Conservation (phyloP, 2,329 filamentous ascomycete species). For the Dissoconium aciculare region DNA sequence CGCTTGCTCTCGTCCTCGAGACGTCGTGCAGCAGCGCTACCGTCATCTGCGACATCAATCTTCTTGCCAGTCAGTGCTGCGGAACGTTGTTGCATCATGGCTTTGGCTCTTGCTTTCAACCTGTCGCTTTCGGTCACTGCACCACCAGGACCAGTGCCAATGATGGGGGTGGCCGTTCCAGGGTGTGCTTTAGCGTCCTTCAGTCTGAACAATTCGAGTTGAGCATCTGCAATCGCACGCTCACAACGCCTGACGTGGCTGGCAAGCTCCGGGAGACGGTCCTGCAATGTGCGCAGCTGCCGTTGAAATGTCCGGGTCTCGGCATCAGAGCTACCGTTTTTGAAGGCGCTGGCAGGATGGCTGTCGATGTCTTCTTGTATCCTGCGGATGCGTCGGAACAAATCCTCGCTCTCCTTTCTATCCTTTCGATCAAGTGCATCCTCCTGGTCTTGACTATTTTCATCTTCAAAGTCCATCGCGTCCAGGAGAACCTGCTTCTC, state of each 20-base stretch:
- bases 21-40: constrained; percentile 64
- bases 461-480: constrained; percentile 91
- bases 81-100: constrained; percentile 96
- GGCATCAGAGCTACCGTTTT: constrained; percentile 66
- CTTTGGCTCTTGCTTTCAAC: constrained; percentile 85
- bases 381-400: constrained; percentile 81
- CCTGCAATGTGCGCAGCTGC: constrained; percentile 74
- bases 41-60: constrained; percentile 50
- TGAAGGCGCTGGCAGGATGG: constrained; percentile 62
- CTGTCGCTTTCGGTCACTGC: constrained; percentile 83
- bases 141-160: constrained; percentile 86
- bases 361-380: constrained; percentile 89
- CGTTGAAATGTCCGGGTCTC: constrained; percentile 75
- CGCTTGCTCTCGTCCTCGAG: constrained; percentile 77
- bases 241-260: constrained; percentile 85
- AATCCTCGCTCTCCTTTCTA: constrained; percentile 78
- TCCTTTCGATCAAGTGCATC: constrained; percentile 83
- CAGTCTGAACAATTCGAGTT: constrained; percentile 80
- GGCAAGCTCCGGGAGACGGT: constrained; percentile 80
- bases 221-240: constrained; percentile 80
- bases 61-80: constrained; percentile 77
- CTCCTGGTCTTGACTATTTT: constrained; percentile 78
- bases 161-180: constrained; percentile 59
- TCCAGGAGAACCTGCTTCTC: constrained; percentile 92
- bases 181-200: constrained; percentile 89